A percentile compares a stretch with the other conserved stretches of the same genome.
phyloP scores from a whole-genome alignment of 2,329 filamentous ascomycete genomes.

The Zymoseptoria pseudotritici region DNA sequence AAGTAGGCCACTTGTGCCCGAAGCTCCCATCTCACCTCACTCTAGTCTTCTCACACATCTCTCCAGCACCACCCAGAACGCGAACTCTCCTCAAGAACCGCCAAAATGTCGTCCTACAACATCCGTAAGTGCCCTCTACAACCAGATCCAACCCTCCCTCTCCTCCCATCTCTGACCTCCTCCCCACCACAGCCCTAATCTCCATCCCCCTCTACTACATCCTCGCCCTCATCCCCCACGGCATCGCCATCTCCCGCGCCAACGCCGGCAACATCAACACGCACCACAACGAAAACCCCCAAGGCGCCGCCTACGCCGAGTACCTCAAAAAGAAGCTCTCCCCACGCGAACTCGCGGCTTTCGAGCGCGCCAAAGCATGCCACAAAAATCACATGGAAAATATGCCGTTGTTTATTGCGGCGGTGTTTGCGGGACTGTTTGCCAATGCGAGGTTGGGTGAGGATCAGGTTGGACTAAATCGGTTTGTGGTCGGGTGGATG shows the following conservation, averaged over 20 bases:
- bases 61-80: background rate
- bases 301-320: slow-evolving; percentile 27
- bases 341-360: slow-evolving; percentile 33
- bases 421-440: slow-evolving; percentile 38
- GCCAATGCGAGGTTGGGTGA: slow-evolving; percentile 27
- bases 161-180: background rate
- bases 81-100: background rate
- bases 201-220: slow-evolving; percentile 40
- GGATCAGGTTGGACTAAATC: slow-evolving; percentile 26
- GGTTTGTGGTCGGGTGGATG: slow-evolving; percentile 32
- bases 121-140: background rate
- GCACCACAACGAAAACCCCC: slow-evolving; percentile 39
- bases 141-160: too few relatives aligned
- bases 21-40: background rate
- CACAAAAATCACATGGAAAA: slow-evolving; percentile 43
- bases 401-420: slow-evolving; percentile 39
- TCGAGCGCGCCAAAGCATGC: slow-evolving; percentile 40
- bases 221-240: slow-evolving; percentile 36
- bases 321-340: slow-evolving; percentile 33
- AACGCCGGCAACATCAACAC: slow-evolving; percentile 29
- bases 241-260: slow-evolving; percentile 31
- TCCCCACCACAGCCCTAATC: slow-evolving; percentile 35
- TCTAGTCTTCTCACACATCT: too few relatives aligned
- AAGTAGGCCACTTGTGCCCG: background rate
- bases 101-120: background rate